Conservation (phyloP, 768 basidiomycete genomes). For the Exidia glandulosa region DNA sequence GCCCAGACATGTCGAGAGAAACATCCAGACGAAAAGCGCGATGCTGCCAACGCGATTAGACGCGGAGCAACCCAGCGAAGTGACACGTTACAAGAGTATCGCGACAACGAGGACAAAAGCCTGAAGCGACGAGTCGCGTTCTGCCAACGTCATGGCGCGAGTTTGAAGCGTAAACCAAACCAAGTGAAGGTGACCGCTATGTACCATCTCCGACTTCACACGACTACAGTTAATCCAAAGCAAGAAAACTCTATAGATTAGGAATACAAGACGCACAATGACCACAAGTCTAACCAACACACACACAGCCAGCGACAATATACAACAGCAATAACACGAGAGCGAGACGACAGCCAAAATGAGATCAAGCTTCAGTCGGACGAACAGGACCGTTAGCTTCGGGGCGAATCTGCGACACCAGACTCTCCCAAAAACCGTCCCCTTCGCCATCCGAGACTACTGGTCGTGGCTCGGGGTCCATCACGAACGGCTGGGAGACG, state of each 20-base stretch:
- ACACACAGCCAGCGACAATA: not conserved
- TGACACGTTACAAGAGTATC: not conserved
- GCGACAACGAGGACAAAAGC: not conserved
- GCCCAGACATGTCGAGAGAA: not conserved
- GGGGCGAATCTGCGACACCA: conserved; percentile 44
- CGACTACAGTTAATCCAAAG: not conserved
- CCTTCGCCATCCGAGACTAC: conserved; percentile 48
- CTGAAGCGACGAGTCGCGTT: no score
- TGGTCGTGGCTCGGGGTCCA: conserved; percentile 6
- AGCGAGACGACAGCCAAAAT: not conserved
- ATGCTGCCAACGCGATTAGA: not conserved
- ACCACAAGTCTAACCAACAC: not conserved
- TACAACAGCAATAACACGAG: not conserved
- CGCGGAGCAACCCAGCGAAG: not conserved
- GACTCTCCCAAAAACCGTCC: conserved; percentile 71
- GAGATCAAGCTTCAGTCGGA: not conserved
- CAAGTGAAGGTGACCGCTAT: not conserved
- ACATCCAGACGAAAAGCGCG: not conserved
- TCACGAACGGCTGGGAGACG: not conserved
- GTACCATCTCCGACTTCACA: not conserved
- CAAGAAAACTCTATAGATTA: not conserved
- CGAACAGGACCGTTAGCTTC: not conserved
- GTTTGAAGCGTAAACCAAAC: not conserved
- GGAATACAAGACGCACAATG: not conserved
- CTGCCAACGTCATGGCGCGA: not conserved